phyloP scores from a whole-genome alignment of 768 basidiomycete species.

The Phallus indusiatus region DNA sequence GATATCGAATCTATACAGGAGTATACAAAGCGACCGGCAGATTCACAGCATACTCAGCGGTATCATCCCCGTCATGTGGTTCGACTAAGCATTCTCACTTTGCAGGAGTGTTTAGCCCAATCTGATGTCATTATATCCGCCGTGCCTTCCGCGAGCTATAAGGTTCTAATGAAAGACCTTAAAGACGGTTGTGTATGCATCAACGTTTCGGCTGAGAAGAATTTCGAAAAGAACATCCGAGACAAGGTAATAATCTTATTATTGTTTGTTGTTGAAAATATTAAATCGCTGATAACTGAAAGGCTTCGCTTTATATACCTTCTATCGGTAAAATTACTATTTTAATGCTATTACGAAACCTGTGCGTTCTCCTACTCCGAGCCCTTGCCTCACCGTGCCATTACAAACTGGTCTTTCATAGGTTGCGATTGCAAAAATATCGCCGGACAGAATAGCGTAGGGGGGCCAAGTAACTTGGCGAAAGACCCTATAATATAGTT shows the following conservation, averaged over 20 bases:
- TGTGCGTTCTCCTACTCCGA: constrained; percentile 54
- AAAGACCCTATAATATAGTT: too few relatives aligned
- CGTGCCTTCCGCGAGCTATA: constrained; percentile 78
- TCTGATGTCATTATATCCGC: constrained; percentile 94
- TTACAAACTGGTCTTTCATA: constrained; percentile 15
- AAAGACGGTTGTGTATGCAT: constrained; percentile 93
- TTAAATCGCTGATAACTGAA: neutral
- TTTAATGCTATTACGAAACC: constrained; percentile 90
- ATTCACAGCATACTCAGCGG: constrained; percentile 27
- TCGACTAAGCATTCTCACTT: constrained; percentile 53
- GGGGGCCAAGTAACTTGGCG: neutral
- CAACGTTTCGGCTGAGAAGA: constrained; percentile 92
- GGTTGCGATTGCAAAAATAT: constrained; percentile 51
- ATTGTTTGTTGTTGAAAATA: too few relatives aligned
- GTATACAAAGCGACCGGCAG: constrained; percentile 83
- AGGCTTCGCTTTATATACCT: constrained; percentile 93
- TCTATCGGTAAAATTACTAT: constrained; percentile 98
- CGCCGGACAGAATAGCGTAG: constrained; percentile 15
- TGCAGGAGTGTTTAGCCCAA: constrained; percentile 71
- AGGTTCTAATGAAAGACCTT: constrained; percentile 78
- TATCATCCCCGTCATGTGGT: constrained; percentile 84
- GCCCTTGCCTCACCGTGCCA: neutral
- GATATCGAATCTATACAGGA: constrained; percentile 97
- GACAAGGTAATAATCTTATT: constrained; percentile 59
- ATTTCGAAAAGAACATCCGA: constrained; percentile 88